These are phyloP conservation scores for Fraxinus xanthoxyloides DNA, from an alignment of 305 asterid species.

Conservation along the genomic window DNA sequence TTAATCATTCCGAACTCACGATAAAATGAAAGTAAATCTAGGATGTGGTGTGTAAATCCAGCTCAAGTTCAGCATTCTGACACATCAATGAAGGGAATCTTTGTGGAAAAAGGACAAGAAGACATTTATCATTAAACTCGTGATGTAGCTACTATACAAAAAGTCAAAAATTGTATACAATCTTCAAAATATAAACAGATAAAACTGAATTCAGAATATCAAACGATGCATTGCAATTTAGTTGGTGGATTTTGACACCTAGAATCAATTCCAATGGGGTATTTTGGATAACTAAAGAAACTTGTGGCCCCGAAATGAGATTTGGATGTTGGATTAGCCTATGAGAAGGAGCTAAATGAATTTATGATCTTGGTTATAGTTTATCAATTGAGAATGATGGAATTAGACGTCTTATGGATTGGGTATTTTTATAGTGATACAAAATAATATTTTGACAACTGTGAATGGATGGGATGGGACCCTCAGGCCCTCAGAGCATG, in stretches of 20 bases:
- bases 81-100: not conserved
- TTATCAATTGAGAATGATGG: not conserved
- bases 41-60: not conserved
- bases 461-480: not conserved
- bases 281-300: conserved; percentile 2
- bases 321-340: not conserved
- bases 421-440: not conserved
- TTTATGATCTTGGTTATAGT: not conserved
- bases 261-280: not conserved
- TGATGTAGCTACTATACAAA: not conserved
- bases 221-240: not conserved
- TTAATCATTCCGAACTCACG: not conserved
- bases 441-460: not conserved
- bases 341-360: not conserved
- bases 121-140: not conserved
- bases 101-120: not conserved
- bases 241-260: not conserved
- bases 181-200: not conserved
- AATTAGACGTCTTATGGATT: not conserved
- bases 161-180: not conserved
- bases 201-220: not conserved
- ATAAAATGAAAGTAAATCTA: not conserved
- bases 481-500: not conserved
- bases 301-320: not conserved
- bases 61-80: not conserved